Evolutionary conservation across 768 basidiomycete genomes (phyloP).

Genomic region (Tephrocybe sp.): DNA sequence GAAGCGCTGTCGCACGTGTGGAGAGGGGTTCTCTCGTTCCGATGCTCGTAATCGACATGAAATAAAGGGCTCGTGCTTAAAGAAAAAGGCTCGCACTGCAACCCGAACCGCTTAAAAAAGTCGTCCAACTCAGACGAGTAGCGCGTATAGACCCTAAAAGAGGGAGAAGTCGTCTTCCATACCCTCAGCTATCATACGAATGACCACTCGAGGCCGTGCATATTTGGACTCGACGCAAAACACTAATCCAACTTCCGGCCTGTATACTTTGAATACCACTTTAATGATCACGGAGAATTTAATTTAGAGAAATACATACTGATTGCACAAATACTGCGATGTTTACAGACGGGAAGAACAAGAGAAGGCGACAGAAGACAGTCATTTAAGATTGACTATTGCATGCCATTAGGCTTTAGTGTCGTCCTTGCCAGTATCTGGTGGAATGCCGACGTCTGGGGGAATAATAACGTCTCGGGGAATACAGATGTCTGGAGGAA

Average conservation of each 20-base stretch:
- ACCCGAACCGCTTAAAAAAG: background rate
- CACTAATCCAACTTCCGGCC: background rate
- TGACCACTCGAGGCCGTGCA: too few species aligned
- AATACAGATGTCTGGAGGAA: constrained; percentile 35
- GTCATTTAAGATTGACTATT: too few species aligned
- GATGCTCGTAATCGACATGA: constrained; percentile 29
- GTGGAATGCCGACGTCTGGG: too few species aligned
- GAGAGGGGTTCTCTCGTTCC: constrained; percentile 23
- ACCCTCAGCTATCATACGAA: constrained; percentile 1
- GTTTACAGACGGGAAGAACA: constrained; percentile 1
- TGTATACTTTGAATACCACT: background rate
- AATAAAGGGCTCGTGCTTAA: constrained; percentile 21
- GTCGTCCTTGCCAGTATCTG: constrained; percentile 23
- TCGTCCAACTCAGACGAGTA: background rate
- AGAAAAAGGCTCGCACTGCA: constrained; percentile 21
- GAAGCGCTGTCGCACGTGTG: constrained; percentile 20
- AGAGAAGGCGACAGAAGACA: background rate
- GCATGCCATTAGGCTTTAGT: background rate
- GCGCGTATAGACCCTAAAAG: background rate
- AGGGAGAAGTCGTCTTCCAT: background rate
- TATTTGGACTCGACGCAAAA: too few species aligned
- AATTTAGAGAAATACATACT: constrained; percentile 14
- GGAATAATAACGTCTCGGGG: too few species aligned
- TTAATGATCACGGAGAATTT: background rate
- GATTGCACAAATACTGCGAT: background rate